Conservation (phyloP, 2,329 filamentous ascomycete species). For the Exophiala alcalophila region DNA sequence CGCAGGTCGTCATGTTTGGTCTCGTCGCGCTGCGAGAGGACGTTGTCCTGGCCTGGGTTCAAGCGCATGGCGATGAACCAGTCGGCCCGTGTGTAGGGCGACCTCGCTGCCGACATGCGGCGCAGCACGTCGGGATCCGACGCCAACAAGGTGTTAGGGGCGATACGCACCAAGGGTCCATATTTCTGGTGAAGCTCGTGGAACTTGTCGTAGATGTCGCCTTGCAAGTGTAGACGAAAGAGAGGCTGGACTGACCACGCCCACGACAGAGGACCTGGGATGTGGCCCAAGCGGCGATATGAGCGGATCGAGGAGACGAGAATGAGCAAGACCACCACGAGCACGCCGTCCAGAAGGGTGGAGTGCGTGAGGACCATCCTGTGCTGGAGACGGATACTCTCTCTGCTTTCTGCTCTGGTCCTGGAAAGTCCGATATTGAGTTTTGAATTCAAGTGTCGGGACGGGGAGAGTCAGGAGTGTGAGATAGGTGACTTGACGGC, state of each 20-base stretch:
- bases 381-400: too few relatives aligned
- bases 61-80: slow-evolving; percentile 24
- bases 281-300: slow-evolving; percentile 8
- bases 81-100: slow-evolving; percentile 20
- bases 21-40: slow-evolving; percentile 19
- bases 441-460: too few relatives aligned
- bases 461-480: too few relatives aligned
- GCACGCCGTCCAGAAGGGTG: too few relatives aligned
- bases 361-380: too few relatives aligned
- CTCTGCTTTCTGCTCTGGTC: too few relatives aligned
- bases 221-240: slow-evolving; percentile 4
- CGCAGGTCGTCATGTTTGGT: slow-evolving; percentile 20
- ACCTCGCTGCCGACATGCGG: slow-evolving; percentile 20
- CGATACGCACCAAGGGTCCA: slow-evolving; percentile 11
- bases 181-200: slow-evolving; percentile 3
- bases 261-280: slow-evolving; percentile 9
- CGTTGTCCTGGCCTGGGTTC: slow-evolving; percentile 20
- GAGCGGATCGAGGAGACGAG: background rate
- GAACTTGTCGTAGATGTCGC: slow-evolving; percentile 8
- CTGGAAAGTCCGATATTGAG: too few relatives aligned
- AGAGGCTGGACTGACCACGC: slow-evolving; percentile 3
- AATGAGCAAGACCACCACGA: background rate
- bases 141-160: slow-evolving; percentile 7
- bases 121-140: slow-evolving; percentile 19
- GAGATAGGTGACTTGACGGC: too few relatives aligned